phyloP scores from a whole-genome alignment of 2,329 filamentous ascomycete species.

The Epichloe elymi region DNA sequence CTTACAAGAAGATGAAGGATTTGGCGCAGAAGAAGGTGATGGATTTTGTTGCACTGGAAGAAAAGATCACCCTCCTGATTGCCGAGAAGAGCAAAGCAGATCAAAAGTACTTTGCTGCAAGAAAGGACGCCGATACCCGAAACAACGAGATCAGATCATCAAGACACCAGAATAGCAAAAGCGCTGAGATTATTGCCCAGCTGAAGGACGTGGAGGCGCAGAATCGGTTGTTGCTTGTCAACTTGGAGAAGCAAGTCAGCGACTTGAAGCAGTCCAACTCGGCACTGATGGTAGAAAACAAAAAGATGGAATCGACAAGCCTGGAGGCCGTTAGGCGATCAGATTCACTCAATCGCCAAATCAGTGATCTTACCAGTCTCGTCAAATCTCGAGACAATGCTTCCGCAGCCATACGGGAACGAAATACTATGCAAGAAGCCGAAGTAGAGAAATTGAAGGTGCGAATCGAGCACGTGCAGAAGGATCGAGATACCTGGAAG shows the following conservation, averaged over 20 bases:
- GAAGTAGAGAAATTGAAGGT: conserved; percentile 72
- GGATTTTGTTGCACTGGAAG: conserved; percentile 63
- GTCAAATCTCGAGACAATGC: conserved; percentile 63
- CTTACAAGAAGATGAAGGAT: conserved; percentile 79
- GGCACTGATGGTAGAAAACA: conserved; percentile 58
- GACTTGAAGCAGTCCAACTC: conserved; percentile 70
- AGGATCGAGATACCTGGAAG: conserved; percentile 78
- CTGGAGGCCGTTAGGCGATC: conserved; percentile 56
- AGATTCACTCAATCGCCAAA: conserved; percentile 63
- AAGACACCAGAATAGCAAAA: conserved; percentile 74
- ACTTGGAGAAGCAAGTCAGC: conserved; percentile 80
- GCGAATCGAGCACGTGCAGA: conserved; percentile 63
- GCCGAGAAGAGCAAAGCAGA: conserved; percentile 94
- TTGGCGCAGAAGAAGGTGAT: conserved; percentile 77
- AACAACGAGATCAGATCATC: conserved; percentile 69
- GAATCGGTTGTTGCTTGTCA: conserved; percentile 61
- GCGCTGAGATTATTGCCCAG: conserved; percentile 83
- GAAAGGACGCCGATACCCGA: conserved; percentile 82
- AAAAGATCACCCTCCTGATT: conserved; percentile 57
- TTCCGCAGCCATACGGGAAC: conserved; percentile 36
- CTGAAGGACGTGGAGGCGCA: conserved; percentile 81
- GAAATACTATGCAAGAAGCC: conserved; percentile 49
- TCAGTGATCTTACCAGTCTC: conserved; percentile 60
- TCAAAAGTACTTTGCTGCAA: conserved; percentile 92
- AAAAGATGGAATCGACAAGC: conserved; percentile 58